phyloP scores from a whole-genome alignment of 2,329 filamentous ascomycete genomes.

The Fusarium graminum region DNA sequence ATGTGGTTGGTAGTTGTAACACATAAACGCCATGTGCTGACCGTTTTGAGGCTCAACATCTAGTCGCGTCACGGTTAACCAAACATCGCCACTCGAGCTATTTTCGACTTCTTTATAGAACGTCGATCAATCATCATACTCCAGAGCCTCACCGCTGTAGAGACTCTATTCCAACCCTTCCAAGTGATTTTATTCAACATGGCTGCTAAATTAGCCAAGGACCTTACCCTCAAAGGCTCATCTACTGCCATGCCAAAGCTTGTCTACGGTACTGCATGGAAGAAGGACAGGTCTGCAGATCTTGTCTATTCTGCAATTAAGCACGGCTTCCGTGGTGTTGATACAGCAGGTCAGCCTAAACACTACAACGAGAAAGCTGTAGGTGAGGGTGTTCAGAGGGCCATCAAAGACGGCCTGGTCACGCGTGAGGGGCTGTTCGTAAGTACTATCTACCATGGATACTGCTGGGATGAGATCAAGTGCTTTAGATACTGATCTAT shows the following conservation, averaged over 20 bases:
- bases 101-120: not conserved
- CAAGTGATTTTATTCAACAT: slow-evolving; percentile 1
- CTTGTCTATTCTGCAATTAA: slow-evolving; percentile 77
- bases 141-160: not conserved
- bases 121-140: not conserved
- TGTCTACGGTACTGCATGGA: slow-evolving; percentile 90
- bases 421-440: slow-evolving; percentile 72
- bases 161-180: not conserved
- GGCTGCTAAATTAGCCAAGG: slow-evolving; percentile 50
- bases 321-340: slow-evolving; percentile 78
- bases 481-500: slow-evolving; percentile 1
- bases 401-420: slow-evolving; percentile 70
- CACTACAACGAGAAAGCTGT: slow-evolving; percentile 83
- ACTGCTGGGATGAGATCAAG: not conserved
- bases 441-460: slow-evolving; percentile 43
- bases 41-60: slow-evolving; percentile 34
- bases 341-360: slow-evolving; percentile 82
- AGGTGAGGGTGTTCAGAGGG: slow-evolving; percentile 73
- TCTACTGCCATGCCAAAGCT: slow-evolving; percentile 63
- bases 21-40: slow-evolving; percentile 16
- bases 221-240: slow-evolving; percentile 51
- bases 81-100: slow-evolving; percentile 3
- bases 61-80: slow-evolving; percentile 10
- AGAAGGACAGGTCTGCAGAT: slow-evolving; percentile 74
- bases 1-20: slow-evolving; percentile 7